Evolutionary conservation across 495 filamentous ascomycete genomes (phyloP).

Genomic region (Aspergillus saccharolyticus): DNA sequence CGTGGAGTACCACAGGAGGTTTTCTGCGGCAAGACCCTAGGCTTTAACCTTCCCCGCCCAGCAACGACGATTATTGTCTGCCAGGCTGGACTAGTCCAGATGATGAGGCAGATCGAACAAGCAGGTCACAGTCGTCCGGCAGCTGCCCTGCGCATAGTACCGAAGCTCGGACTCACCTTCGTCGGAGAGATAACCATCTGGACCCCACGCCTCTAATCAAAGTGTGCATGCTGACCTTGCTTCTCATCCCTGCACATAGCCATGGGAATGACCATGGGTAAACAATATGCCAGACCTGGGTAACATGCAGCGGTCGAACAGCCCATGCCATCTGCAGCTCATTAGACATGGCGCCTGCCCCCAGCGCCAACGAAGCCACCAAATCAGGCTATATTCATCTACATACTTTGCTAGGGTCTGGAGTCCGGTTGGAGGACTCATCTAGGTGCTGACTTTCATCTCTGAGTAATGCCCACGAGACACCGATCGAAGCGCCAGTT

Average conservation of each 20-base stretch:
- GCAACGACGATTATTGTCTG: neutral
- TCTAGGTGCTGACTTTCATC: neutral
- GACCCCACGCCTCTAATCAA: neutral
- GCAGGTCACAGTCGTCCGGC: neutral
- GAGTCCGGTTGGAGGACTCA: neutral
- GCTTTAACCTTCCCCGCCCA: no score
- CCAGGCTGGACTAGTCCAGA: neutral
- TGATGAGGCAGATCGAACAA: neutral
- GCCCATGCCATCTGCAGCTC: neutral
- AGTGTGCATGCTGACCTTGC: neutral
- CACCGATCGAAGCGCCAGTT: neutral
- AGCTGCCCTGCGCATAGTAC: neutral
- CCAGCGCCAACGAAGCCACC: neutral
- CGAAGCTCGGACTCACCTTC: neutral
- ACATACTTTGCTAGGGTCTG: neutral
- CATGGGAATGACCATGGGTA: no score
- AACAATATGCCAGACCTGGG: neutral
- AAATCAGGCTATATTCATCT: neutral
- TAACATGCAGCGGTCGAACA: neutral
- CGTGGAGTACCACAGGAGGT: neutral
- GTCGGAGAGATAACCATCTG: neutral
- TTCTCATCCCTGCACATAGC: neutral
- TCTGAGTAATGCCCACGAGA: neutral
- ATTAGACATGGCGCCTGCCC: neutral
- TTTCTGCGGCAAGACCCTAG: neutral